Evolutionary conservation across 2,329 filamentous ascomycete genomes (phyloP).

Genomic region (Aureobasidium sp.): DNA sequence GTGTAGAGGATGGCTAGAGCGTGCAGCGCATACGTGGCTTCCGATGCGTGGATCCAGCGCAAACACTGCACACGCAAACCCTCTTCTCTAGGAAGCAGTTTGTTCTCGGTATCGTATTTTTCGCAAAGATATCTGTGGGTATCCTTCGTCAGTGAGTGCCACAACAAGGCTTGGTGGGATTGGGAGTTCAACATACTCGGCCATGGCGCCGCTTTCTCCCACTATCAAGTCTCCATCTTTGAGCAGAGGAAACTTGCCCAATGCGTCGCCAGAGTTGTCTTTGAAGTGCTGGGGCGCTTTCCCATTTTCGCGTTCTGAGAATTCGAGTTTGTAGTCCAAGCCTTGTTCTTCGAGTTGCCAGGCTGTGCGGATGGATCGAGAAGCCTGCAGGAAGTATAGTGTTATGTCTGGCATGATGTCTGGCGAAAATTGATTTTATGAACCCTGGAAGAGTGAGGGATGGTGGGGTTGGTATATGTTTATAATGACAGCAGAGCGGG

Average conservation of each 20-base stretch:
- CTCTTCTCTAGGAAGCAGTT: constrained; percentile 32
- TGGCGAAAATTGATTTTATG: not conserved
- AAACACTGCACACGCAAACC: constrained; percentile 30
- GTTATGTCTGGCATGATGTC: constrained; percentile 27
- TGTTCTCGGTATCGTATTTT: constrained; percentile 34
- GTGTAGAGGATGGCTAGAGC: constrained; percentile 38
- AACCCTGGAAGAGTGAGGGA: not conserved
- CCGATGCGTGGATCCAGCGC: constrained; percentile 40
- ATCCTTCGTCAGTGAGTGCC: not conserved
- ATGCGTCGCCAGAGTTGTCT: constrained; percentile 30
- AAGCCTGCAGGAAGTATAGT: constrained; percentile 42
- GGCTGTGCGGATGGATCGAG: constrained; percentile 36
- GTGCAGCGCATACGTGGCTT: constrained; percentile 41
- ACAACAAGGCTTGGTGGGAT: not conserved
- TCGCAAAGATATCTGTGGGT: constrained; percentile 37
- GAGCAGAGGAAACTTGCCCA: constrained; percentile 41
- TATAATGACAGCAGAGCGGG: not conserved
- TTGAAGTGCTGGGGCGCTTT: constrained; percentile 38
- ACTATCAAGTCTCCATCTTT: constrained; percentile 34
- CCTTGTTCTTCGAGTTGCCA: constrained; percentile 41
- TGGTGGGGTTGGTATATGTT: not conserved
- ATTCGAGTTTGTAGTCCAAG: constrained; percentile 35
- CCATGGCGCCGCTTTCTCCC: constrained; percentile 40
- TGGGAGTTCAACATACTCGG: constrained; percentile 28
- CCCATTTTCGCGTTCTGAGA: constrained; percentile 31